Percentiles rank a stretch among this genome's conserved stretches.
phyloP scores from a whole-genome alignment of 2,329 filamentous ascomycete genomes.

The Ophiocordyceps camponoti-floridani region DNA sequence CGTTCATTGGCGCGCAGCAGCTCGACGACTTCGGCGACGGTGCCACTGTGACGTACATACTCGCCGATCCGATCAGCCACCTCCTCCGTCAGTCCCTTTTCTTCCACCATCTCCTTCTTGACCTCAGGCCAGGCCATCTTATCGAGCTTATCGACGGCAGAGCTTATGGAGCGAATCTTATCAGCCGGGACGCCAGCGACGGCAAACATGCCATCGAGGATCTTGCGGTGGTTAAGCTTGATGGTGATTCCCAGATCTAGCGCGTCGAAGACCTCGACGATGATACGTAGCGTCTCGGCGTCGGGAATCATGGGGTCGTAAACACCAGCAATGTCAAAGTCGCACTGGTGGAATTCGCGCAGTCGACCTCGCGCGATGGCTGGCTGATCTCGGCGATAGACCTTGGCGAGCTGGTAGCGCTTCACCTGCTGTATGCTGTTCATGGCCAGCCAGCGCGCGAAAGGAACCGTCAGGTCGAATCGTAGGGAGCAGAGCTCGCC shows the following conservation, averaged over 20 bases:
- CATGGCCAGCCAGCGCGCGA: slow-evolving; percentile 39
- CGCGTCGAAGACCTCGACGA: slow-evolving; percentile 68
- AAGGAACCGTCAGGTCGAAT: slow-evolving; percentile 1
- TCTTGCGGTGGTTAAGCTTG: slow-evolving; percentile 89
- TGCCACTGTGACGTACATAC: slow-evolving; percentile 64
- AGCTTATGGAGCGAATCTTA: slow-evolving; percentile 78
- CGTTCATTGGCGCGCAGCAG: slow-evolving; percentile 49
- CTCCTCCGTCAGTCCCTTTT: slow-evolving; percentile 56
- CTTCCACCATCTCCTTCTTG: slow-evolving; percentile 74
- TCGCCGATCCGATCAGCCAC: slow-evolving; percentile 78
- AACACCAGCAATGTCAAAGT: slow-evolving; percentile 81
- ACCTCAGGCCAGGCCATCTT: slow-evolving; percentile 85
- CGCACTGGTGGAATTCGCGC: slow-evolving; percentile 94
- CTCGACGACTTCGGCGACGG: slow-evolving; percentile 49
- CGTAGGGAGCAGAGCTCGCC: slow-evolving; percentile 33
- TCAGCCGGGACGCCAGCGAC: slow-evolving; percentile 77
- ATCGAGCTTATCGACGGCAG: slow-evolving; percentile 89
- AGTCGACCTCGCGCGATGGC: slow-evolving; percentile 80
- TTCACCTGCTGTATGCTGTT: slow-evolving; percentile 77
- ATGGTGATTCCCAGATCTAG: slow-evolving; percentile 64
- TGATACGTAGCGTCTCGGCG: slow-evolving; percentile 71
- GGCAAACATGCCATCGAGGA: slow-evolving; percentile 81
- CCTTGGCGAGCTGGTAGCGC: slow-evolving; percentile 89
- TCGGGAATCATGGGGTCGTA: slow-evolving; percentile 89
- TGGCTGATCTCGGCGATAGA: slow-evolving; percentile 31